phyloP scores from a whole-genome alignment of 1,139 yeast genomes.

The Scheffersomyces illinoinensis region DNA sequence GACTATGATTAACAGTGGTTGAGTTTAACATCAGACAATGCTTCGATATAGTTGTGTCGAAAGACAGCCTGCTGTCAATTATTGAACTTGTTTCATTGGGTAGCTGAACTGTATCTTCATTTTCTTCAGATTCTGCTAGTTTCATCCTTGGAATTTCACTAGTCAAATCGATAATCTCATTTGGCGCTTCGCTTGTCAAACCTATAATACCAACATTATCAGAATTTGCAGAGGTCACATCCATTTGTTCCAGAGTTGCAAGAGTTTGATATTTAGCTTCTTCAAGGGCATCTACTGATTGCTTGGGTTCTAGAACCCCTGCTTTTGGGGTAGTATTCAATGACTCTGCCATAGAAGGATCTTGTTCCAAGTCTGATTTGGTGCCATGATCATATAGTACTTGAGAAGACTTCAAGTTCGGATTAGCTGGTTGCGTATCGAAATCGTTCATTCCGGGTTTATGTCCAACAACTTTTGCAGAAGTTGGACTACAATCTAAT shows the following conservation, averaged over 20 bases:
- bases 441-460: not conserved
- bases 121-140: not conserved
- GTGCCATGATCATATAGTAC: no score
- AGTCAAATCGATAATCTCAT: not conserved
- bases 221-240: not conserved
- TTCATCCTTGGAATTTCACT: not conserved
- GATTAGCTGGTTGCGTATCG: not conserved
- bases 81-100: no score
- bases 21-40: not conserved
- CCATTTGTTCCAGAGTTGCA: not conserved
- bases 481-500: not conserved
- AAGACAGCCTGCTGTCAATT: not conserved
- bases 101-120: not conserved
- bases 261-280: not conserved
- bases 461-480: not conserved
- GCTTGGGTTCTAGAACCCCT: not conserved
- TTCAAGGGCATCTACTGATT: no score
- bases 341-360: no score
- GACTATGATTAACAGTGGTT: not conserved
- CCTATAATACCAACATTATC: not conserved
- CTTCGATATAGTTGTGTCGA: not conserved
- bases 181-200: not conserved
- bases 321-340: no score
- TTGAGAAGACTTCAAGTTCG: no score
- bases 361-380: no score